These are phyloP conservation scores for Boletus mariae DNA, from an alignment of 1,284 basidiomycete species.

Conservation along the genomic window DNA sequence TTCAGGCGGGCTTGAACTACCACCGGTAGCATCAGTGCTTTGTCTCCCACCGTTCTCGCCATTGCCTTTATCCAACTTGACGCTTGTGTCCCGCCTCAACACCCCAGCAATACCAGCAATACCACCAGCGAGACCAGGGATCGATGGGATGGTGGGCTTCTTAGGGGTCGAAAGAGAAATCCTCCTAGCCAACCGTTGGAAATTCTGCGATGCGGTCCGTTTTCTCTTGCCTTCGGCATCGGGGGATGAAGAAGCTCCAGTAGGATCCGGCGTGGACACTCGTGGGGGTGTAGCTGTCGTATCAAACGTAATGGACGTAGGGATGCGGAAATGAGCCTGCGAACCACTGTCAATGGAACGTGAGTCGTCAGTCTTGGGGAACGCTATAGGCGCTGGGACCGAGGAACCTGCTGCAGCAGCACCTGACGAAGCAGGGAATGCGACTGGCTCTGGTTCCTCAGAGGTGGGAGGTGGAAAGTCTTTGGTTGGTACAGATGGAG, in stretches of 20 bases:
- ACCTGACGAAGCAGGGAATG: constrained; percentile 12
- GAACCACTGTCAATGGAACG: constrained; percentile 29
- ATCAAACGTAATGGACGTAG: constrained; percentile 47
- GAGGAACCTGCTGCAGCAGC: constrained; percentile 22
- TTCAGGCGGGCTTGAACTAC: constrained; percentile 29
- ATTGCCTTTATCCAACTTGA: constrained; percentile 34
- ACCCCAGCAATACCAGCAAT: constrained; percentile 29
- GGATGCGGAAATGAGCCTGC: constrained; percentile 26
- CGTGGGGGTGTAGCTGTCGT: constrained; percentile 41
- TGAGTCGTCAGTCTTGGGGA: constrained; percentile 40
- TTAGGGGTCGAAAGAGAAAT: constrained; percentile 65
- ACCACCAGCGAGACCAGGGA: constrained; percentile 39
- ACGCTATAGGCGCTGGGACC: constrained; percentile 35
- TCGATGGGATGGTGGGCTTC: constrained; percentile 49
- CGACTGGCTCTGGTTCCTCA: constrained; percentile 10
- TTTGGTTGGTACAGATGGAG: constrained; percentile 28
- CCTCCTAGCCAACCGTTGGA: constrained; percentile 70
- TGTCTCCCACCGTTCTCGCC: constrained; percentile 24
- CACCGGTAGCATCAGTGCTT: constrained; percentile 30
- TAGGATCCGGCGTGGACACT: constrained; percentile 61
- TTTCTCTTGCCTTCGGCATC: constrained; percentile 72
- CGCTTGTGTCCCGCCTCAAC: constrained; percentile 32
- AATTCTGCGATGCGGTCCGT: constrained; percentile 77
- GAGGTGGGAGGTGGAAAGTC: constrained; percentile 22
- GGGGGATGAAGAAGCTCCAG: constrained; percentile 43